phyloP scores from a whole-genome alignment of 2,329 filamentous ascomycete species.

The Aspergillus sp. region DNA sequence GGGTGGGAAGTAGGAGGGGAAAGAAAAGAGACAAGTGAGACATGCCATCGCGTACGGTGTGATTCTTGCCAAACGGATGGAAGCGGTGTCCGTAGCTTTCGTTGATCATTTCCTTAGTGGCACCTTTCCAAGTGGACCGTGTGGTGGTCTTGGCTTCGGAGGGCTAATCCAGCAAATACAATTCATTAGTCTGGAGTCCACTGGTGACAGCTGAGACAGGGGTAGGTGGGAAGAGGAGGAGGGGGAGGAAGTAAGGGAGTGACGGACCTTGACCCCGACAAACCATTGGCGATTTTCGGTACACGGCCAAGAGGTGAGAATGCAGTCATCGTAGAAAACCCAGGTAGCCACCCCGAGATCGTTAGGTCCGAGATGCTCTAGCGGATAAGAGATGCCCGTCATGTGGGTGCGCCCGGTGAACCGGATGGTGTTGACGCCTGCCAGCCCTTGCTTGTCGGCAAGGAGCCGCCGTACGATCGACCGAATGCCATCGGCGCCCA shows the following conservation, averaged over 20 bases:
- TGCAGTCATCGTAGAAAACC: slow-evolving; percentile 6
- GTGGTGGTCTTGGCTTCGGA: background rate
- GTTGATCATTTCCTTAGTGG: slow-evolving; percentile 1
- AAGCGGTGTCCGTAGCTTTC: background rate
- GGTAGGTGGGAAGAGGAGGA: background rate
- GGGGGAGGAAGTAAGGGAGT: too few species aligned
- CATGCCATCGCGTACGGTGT: background rate
- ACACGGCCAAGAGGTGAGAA: slow-evolving; percentile 6
- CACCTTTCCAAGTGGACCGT: slow-evolving; percentile 7
- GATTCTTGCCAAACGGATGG: slow-evolving; percentile 1
- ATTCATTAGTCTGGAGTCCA: background rate
- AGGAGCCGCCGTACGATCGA: slow-evolving; percentile 2
- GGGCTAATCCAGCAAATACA: background rate
- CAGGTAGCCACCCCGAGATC: background rate
- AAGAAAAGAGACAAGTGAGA: background rate
- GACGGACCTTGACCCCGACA: slow-evolving; percentile 3
- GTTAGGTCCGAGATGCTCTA: background rate
- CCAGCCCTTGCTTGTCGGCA: background rate
- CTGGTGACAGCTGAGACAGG: background rate
- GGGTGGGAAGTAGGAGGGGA: too few species aligned
- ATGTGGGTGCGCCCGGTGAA: slow-evolving; percentile 9
- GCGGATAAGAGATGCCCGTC: background rate
- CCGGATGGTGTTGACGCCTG: slow-evolving; percentile 1
- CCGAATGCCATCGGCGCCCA: slow-evolving; percentile 8
- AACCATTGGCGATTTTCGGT: slow-evolving; percentile 8